Conservation (phyloP, 2,329 filamentous ascomycete genomes). For the Stagonosporopsis cucurbitacearum region DNA sequence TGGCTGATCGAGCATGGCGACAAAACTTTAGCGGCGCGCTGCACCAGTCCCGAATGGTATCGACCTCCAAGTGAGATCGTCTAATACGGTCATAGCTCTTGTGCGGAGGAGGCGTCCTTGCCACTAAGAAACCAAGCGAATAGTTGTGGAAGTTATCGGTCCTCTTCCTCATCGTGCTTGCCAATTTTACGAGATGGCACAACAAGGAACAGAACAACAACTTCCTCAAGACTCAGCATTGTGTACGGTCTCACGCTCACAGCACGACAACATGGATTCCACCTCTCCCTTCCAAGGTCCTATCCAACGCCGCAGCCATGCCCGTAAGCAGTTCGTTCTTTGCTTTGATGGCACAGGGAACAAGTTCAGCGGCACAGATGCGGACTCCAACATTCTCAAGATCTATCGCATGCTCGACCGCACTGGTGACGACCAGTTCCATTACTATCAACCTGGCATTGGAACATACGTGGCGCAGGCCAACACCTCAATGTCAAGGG, state of each 20-base stretch:
- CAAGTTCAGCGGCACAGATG: conserved; percentile 50
- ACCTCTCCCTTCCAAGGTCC: background rate
- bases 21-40: background rate
- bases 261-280: conserved; percentile 8
- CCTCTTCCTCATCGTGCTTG: conserved; percentile 2
- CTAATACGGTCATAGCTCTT: background rate
- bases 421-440: conserved; percentile 63
- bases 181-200: conserved; percentile 5
- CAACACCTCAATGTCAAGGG: conserved; percentile 61
- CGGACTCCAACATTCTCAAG: conserved; percentile 63
- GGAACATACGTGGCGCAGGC: conserved; percentile 70
- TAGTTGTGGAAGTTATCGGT: background rate
- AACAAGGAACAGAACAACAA: conserved; percentile 4
- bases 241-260: conserved; percentile 1
- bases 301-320: conserved; percentile 20
- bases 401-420: conserved; percentile 74
- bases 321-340: conserved; percentile 65
- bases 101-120: background rate
- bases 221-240: background rate
- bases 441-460: conserved; percentile 61
- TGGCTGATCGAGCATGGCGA: conserved; percentile 6
- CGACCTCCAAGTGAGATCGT: background rate
- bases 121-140: conserved; percentile 1
- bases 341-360: conserved; percentile 55
- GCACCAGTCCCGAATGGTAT: background rate